phyloP scores from a whole-genome alignment of 23 red algal species.

The Gracilaria caudata region DNA sequence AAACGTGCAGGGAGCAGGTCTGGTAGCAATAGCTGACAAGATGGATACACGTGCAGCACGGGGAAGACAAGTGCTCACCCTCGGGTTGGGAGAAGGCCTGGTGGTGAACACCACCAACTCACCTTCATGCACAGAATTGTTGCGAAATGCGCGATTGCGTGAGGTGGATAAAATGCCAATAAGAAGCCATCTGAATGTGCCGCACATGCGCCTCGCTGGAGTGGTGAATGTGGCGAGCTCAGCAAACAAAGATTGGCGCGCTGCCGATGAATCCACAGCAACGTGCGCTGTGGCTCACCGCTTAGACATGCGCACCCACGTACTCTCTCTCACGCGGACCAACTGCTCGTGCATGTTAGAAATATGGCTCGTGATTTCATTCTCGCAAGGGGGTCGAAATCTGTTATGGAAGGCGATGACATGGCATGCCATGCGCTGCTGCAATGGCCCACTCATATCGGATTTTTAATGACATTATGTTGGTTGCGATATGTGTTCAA shows the following conservation, averaged over 20 bases:
- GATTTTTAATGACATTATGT: too few relatives aligned
- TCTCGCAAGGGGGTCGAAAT: too few relatives aligned
- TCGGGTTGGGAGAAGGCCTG: not conserved
- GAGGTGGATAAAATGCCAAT: not conserved
- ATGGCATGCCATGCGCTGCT: too few relatives aligned
- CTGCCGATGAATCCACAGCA: not conserved
- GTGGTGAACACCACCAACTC: too few relatives aligned
- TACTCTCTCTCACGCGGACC: not conserved
- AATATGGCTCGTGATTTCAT: too few relatives aligned
- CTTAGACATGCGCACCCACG: not conserved
- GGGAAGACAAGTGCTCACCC: not conserved
- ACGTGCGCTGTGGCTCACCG: not conserved
- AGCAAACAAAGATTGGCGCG: not conserved
- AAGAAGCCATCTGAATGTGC: not conserved
- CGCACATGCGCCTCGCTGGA: not conserved
- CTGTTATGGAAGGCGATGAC: too few relatives aligned
- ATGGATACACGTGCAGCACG: not conserved
- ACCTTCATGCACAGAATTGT: not conserved
- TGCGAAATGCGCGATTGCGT: not conserved
- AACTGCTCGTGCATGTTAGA: too few relatives aligned
- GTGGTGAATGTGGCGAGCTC: not conserved
- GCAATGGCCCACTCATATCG: too few relatives aligned
- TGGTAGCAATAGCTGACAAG: not conserved
- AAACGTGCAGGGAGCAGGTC: too few relatives aligned
- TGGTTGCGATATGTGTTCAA: too few relatives aligned